A percentile compares a stretch with the other conserved stretches of the same genome.
phyloP scores from a whole-genome alignment of 164 flowering plant species.

The Sedum album region DNA sequence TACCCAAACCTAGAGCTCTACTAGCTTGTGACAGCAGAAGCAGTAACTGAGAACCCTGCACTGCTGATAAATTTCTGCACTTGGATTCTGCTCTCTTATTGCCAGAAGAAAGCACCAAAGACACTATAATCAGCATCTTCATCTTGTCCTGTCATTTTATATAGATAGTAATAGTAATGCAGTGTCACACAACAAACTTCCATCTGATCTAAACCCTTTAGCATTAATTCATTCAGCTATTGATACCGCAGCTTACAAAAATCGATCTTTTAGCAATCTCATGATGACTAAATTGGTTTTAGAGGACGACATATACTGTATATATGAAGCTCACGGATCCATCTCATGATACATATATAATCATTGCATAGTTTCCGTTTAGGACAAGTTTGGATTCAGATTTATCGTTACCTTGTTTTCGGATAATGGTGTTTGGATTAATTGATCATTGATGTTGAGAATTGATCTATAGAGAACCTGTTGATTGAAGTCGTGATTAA shows the following conservation, averaged over 20 bases:
- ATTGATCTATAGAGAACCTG: not conserved
- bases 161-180: not conserved
- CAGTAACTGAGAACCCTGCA: not conserved
- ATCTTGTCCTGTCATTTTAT: conserved; percentile 4
- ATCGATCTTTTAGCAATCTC: not conserved
- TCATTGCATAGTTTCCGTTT: not conserved
- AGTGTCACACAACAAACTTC: not conserved
- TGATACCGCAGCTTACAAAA: not conserved
- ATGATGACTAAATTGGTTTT: not conserved
- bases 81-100: not conserved
- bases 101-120: not conserved
- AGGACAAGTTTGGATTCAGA: not conserved
- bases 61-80: not conserved
- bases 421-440: not conserved
- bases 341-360: no score
- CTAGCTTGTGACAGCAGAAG: not conserved
- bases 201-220: not conserved
- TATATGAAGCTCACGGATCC: no score
- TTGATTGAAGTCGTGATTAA: not conserved
- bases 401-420: not conserved
- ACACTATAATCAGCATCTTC: conserved; percentile 5
- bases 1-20: not conserved
- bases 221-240: not conserved
- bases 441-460: not conserved
- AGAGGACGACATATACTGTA: not conserved